A percentile compares a stretch with the other conserved stretches of the same genome.
phyloP scores from a whole-genome alignment of 2,329 filamentous ascomycete species.

The Zymoseptoria crescenta region DNA sequence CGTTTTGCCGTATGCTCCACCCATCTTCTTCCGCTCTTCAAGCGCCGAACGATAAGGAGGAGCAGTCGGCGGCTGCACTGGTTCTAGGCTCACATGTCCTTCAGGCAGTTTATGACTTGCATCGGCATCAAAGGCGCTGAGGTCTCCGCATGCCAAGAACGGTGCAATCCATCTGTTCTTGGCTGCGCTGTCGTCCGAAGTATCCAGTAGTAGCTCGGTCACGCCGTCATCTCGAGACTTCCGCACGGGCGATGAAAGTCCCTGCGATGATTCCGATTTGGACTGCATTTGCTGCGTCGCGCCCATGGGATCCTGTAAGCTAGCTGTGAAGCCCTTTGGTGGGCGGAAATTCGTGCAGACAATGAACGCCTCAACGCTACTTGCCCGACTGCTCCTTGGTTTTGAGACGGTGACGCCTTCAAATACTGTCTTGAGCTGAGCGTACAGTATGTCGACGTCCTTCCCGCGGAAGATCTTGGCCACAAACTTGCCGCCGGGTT shows the following conservation, averaged over 20 bases:
- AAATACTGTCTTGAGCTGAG: conserved; percentile 88
- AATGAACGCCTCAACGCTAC: conserved; percentile 93
- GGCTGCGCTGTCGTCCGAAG: conserved; percentile 35
- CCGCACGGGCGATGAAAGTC: conserved; percentile 20
- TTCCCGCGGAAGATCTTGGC: conserved; percentile 95
- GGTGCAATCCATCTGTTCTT: conserved; percentile 78
- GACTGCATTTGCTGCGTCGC: conserved; percentile 30
- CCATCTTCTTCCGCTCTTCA: conserved; percentile 68
- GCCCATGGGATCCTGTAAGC: conserved; percentile 66
- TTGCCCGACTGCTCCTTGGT: conserved; percentile 87
- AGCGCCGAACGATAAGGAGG: conserved; percentile 89
- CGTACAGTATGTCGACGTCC: conserved; percentile 92
- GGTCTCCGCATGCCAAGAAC: conserved; percentile 93
- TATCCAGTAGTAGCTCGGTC: conserved; percentile 40
- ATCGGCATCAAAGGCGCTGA: conserved; percentile 92
- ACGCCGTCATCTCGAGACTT: conserved; percentile 40
- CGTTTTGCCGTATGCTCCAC: conserved; percentile 71
- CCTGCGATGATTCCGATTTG: not conserved
- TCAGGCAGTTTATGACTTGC: conserved; percentile 86
- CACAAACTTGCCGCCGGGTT: conserved; percentile 90
- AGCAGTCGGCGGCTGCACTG: conserved; percentile 89
- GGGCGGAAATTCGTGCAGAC: conserved; percentile 86
- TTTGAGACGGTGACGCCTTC: conserved; percentile 83
- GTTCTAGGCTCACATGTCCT: conserved; percentile 78
- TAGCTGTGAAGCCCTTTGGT: conserved; percentile 66